Evolutionary conservation across 768 basidiomycete species (phyloP).

Genomic region (Mycena vulgaris): DNA sequence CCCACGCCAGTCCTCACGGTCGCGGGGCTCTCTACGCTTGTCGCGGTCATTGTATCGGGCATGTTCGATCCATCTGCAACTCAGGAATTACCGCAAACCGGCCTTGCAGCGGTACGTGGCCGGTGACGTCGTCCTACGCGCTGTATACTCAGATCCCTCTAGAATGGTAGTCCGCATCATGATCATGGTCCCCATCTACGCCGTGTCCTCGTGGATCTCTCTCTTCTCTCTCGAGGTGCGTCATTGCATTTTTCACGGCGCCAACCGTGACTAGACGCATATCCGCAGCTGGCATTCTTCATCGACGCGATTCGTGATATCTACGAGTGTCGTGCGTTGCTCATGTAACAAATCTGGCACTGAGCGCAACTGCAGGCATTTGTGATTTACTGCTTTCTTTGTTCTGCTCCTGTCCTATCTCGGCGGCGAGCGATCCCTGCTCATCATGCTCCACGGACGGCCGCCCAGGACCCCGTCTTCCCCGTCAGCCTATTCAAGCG

Average conservation of each 20-base stretch:
- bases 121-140: not conserved
- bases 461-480: constrained; percentile 88
- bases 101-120: constrained; percentile 77
- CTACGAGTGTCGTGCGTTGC: constrained; percentile 82
- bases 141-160: constrained; percentile 15
- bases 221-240: constrained; percentile 81
- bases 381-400: constrained; percentile 95
- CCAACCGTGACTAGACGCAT: not conserved
- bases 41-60: constrained; percentile 82
- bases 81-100: constrained; percentile 91
- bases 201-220: constrained; percentile 91
- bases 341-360: not conserved
- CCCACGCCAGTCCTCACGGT: constrained; percentile 70
- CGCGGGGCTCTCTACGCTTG: constrained; percentile 73
- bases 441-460: constrained; percentile 93
- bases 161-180: constrained; percentile 96
- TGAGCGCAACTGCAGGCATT: constrained; percentile 72
- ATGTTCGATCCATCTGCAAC: constrained; percentile 85
- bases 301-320: constrained; percentile 96
- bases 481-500: constrained; percentile 87
- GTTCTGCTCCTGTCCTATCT: constrained; percentile 85
- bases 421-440: constrained; percentile 93
- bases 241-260: not conserved
- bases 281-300: constrained; percentile 84
- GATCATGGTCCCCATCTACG: constrained; percentile 97